These are phyloP conservation scores for Lentinula detonsa DNA, from an alignment of 768 basidiomycete genomes.

Conservation along the genomic window DNA sequence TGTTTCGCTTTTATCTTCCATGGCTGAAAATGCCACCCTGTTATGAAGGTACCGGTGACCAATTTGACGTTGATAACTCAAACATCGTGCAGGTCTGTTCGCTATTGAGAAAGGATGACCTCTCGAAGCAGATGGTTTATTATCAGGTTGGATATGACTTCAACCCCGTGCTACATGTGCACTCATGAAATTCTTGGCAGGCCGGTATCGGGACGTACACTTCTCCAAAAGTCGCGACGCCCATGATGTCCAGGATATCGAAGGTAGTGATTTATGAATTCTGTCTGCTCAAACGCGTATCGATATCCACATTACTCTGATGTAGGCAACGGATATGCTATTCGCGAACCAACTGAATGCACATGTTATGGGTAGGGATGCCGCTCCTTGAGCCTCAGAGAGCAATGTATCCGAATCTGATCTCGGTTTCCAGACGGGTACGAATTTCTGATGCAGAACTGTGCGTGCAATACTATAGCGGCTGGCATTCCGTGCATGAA, in stretches of 20 bases:
- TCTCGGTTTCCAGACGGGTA: constrained; percentile 35
- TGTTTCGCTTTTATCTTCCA: background rate
- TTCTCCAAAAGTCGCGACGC: constrained; percentile 28
- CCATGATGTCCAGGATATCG: constrained; percentile 27
- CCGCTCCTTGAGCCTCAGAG: background rate
- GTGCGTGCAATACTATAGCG: constrained; percentile 20
- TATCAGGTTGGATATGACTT: constrained; percentile 41
- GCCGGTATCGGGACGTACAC: constrained; percentile 50
- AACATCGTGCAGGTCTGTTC: constrained; percentile 49
- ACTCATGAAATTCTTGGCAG: constrained; percentile 16
- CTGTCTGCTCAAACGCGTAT: background rate
- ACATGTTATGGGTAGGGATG: constrained; percentile 40
- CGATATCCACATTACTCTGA: background rate
- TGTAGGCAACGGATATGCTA: constrained; percentile 40
- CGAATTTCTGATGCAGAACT: constrained; percentile 56
- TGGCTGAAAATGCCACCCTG: no score
- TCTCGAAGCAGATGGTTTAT: constrained; percentile 48
- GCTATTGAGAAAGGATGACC: constrained; percentile 46
- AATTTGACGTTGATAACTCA: constrained; percentile 48
- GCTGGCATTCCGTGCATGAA: background rate
- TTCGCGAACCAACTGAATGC: constrained; percentile 42
- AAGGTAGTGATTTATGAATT: constrained; percentile 23
- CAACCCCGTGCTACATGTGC: background rate
- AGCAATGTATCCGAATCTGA: constrained; percentile 1
- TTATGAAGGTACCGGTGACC: constrained; percentile 38